A percentile compares a stretch with the other conserved stretches of the same genome.
phyloP scores from a whole-genome alignment of 2,329 filamentous ascomycete species.

The Pseudodiploospora longispora region DNA sequence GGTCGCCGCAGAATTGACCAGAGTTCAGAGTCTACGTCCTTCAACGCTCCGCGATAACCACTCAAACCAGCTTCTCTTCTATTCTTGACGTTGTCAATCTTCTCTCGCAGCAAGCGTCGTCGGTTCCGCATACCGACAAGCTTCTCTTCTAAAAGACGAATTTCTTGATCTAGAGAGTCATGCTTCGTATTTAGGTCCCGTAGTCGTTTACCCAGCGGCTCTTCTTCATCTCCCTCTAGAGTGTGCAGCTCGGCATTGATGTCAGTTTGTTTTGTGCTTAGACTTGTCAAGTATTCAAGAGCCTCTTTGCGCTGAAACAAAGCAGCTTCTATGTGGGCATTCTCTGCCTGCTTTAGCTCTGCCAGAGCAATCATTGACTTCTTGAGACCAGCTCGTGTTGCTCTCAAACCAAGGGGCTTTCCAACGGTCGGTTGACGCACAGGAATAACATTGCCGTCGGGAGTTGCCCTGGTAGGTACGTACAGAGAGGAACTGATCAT shows the following conservation, averaged over 20 bases:
- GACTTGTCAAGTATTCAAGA: conserved; percentile 47
- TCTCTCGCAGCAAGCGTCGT: conserved; percentile 49
- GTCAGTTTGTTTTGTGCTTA: conserved; percentile 41
- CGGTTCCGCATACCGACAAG: conserved; percentile 52
- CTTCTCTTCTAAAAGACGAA: conserved; percentile 56
- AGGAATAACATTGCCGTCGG: conserved; percentile 46
- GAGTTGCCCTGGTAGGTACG: conserved; percentile 26
- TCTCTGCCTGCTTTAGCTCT: conserved; percentile 60
- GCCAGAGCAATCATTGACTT: conserved; percentile 56
- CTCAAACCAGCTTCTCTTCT: conserved; percentile 63
- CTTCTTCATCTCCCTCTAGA: conserved; percentile 48
- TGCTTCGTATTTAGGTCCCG: conserved; percentile 50
- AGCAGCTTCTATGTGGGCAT: conserved; percentile 49
- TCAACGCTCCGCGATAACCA: conserved; percentile 60
- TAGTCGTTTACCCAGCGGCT: conserved; percentile 54
- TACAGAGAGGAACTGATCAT: conserved; percentile 34
- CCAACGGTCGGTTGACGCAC: conserved; percentile 46
- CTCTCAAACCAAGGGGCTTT: conserved; percentile 47
- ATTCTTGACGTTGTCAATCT: conserved; percentile 56
- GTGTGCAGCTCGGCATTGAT: conserved; percentile 43
- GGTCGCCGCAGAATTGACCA: conserved; percentile 50
- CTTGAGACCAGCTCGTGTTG: conserved; percentile 57
- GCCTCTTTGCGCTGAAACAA: conserved; percentile 49
- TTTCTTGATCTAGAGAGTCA: conserved; percentile 49
- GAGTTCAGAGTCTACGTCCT: conserved; percentile 57